Evolutionary conservation across 805 yeast genomes (phyloP).

Genomic region (Yueomyces sinensis): DNA sequence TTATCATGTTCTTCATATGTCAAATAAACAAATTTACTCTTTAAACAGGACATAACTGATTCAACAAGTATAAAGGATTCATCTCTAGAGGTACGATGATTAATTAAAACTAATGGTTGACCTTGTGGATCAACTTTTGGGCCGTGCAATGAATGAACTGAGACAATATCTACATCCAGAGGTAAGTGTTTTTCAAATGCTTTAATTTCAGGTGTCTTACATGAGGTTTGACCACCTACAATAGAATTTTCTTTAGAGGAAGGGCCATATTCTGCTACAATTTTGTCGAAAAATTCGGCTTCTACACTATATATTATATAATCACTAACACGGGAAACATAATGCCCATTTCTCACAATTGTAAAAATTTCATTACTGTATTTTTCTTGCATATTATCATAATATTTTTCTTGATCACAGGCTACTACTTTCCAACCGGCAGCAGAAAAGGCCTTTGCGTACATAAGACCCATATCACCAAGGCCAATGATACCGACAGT

Average conservation of each 20-base stretch:
- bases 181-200: conserved; percentile 77
- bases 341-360: conserved; percentile 67
- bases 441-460: conserved; percentile 61
- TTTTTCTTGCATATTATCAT: conserved; percentile 30
- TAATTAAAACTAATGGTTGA: conserved; percentile 81
- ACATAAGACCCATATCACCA: conserved; percentile 92
- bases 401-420: conserved; percentile 67
- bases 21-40: conserved; percentile 64
- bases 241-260: conserved; percentile 78
- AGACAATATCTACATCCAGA: conserved; percentile 66
- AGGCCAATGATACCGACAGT: conserved; percentile 84
- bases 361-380: conserved; percentile 33
- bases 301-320: conserved; percentile 85
- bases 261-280: conserved; percentile 70
- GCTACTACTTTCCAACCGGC: conserved; percentile 89
- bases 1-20: conserved; percentile 84
- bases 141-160: conserved; percentile 90
- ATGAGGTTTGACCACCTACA: conserved; percentile 97
- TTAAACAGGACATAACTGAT: conserved; percentile 51
- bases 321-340: conserved; percentile 70
- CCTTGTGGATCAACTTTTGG: conserved; percentile 82
- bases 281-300: conserved; percentile 67
- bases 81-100: conserved; percentile 47
- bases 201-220: conserved; percentile 78
- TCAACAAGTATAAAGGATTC: conserved; percentile 50